Evolutionary conservation across 2,329 filamentous ascomycete genomes (phyloP).

Genomic region (Lizonia empirigonia): DNA sequence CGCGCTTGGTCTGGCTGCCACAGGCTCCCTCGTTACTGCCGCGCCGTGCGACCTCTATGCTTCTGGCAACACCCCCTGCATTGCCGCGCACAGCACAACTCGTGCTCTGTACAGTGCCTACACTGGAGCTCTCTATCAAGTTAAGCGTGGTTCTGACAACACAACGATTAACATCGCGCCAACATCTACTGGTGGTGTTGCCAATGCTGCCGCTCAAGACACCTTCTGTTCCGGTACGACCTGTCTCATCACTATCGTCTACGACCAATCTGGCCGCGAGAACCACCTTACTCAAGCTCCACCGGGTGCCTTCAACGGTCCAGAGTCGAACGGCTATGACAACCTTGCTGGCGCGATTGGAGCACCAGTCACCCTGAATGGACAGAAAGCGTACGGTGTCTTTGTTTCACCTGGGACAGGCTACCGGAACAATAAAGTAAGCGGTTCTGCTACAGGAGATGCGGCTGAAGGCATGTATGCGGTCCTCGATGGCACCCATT

Average conservation of each 20-base stretch:
- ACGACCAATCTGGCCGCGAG: conserved; percentile 66
- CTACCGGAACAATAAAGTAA: conserved; percentile 64
- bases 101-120: conserved; percentile 64
- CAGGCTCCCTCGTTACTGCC: conserved; percentile 53
- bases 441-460: conserved; percentile 61
- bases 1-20: conserved; percentile 45
- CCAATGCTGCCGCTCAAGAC: conserved; percentile 66
- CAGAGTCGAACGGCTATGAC: conserved; percentile 63
- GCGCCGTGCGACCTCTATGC: conserved; percentile 68
- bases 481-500: conserved; percentile 65
- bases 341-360: conserved; percentile 64
- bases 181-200: conserved; percentile 64
- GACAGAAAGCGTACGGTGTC: conserved; percentile 67
- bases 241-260: conserved; percentile 68
- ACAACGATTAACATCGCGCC: conserved; percentile 58
- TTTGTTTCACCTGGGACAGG: conserved; percentile 66
- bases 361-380: conserved; percentile 66
- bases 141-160: conserved; percentile 61
- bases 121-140: conserved; percentile 63
- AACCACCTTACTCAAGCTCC: conserved; percentile 70
- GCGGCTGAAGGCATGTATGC: conserved; percentile 65
- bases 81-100: conserved; percentile 70
- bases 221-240: conserved; percentile 65
- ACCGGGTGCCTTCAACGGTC: conserved; percentile 62
- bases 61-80: conserved; percentile 64